These are phyloP conservation scores for Ceratobasidium papillatum DNA, from an alignment of 1,284 basidiomycete genomes.

Conservation along the genomic window DNA sequence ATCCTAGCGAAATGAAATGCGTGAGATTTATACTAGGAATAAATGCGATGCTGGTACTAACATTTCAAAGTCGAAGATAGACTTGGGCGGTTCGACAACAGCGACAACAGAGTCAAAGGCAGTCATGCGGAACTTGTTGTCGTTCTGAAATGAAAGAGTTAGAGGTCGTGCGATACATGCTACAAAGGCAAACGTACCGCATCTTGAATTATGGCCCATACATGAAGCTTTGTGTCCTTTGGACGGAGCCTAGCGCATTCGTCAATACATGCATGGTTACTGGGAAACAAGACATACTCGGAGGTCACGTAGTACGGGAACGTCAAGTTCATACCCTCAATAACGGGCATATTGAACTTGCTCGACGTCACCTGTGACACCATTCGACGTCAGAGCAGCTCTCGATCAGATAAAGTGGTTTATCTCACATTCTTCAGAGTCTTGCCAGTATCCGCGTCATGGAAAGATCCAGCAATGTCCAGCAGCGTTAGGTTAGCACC, in stretches of 20 bases:
- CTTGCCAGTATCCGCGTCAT: constrained; percentile 69
- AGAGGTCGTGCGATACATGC: background rate
- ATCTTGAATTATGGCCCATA: constrained; percentile 78
- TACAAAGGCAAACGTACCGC: constrained; percentile 60
- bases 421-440: constrained; percentile 76
- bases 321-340: constrained; percentile 60
- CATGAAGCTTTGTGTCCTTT: constrained; percentile 57
- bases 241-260: constrained; percentile 22
- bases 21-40: background rate
- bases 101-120: constrained; percentile 84
- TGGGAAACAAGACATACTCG: constrained; percentile 67
- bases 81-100: constrained; percentile 81
- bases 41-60: constrained; percentile 48
- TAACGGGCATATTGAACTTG: constrained; percentile 67
- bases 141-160: constrained; percentile 53
- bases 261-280: background rate
- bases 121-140: constrained; percentile 64
- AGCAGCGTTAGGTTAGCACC: constrained; percentile 78
- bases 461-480: constrained; percentile 75
- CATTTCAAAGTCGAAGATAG: constrained; percentile 84
- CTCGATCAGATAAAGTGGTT: constrained; percentile 45
- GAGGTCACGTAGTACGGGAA: constrained; percentile 82
- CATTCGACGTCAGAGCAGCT: constrained; percentile 3
- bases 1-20: constrained; percentile 58
- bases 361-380: constrained; percentile 65